Percentiles rank a stretch among this genome's conserved stretches.
Evolutionary conservation across 345 rosid species (phyloP).

Genomic region (Carallia brachiata): DNA sequence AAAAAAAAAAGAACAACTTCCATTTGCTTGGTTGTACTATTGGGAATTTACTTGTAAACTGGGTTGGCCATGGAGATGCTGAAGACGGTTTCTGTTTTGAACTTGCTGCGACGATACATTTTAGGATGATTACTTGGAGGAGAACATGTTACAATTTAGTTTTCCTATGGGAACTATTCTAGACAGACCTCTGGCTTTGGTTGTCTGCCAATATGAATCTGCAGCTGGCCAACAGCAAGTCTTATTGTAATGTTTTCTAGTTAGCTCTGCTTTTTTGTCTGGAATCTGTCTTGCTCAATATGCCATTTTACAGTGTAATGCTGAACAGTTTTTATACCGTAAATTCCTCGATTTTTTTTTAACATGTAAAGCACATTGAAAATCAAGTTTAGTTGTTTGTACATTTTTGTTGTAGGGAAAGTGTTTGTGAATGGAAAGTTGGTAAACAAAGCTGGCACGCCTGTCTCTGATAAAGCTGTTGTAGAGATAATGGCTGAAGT

Average conservation of each 20-base stretch:
- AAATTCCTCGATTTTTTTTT: slow-evolving; percentile 2
- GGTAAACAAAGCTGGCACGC: slow-evolving; percentile 87
- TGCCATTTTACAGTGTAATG: neutral
- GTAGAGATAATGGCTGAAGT: slow-evolving; percentile 76
- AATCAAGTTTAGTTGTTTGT: slow-evolving; percentile 7
- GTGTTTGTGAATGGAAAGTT: slow-evolving; percentile 81
- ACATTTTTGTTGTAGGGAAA: slow-evolving; percentile 51
- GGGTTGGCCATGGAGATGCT: neutral
- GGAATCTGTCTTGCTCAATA: neutral
- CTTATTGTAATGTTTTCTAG: neutral
- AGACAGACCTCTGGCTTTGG: neutral
- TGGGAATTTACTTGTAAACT: neutral
- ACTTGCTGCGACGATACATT: neutral
- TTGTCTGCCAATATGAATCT: neutral
- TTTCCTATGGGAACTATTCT: neutral
- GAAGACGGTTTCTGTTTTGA: neutral
- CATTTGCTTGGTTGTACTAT: neutral
- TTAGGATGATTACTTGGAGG: neutral
- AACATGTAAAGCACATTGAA: neutral
- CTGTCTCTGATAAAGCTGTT: slow-evolving; percentile 59
- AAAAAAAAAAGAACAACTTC: no score
- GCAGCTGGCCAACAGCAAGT: neutral
- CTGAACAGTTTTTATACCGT: neutral
- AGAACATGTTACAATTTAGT: neutral
- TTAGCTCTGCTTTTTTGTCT: neutral